Conservation (phyloP, 1,284 basidiomycete genomes). For the Leccinum glutinopallens region DNA sequence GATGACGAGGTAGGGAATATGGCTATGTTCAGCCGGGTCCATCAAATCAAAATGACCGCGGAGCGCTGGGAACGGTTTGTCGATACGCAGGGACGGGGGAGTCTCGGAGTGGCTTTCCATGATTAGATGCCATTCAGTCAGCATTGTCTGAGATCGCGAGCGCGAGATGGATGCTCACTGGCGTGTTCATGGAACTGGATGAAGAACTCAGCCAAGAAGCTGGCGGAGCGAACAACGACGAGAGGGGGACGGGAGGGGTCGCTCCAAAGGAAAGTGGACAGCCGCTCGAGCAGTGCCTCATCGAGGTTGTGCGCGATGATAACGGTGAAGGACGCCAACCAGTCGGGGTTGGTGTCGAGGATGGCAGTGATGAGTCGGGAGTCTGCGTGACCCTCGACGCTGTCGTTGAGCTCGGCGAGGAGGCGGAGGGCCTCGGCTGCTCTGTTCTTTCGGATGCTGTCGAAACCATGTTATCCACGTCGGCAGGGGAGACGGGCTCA, state of each 20-base stretch:
- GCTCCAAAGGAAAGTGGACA: conserved; percentile 73
- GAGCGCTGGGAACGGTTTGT: conserved; percentile 85
- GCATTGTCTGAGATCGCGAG: conserved; percentile 2
- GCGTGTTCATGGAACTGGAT: conserved; percentile 87
- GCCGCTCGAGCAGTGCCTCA: conserved; percentile 52
- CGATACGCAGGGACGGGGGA: conserved; percentile 83
- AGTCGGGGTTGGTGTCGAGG: conserved; percentile 54
- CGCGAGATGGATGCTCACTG: conserved; percentile 49
- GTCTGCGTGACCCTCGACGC: conserved; percentile 76
- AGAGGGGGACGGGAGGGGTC: conserved; percentile 62
- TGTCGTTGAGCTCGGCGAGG: conserved; percentile 86
- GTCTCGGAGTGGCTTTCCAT: conserved; percentile 93
- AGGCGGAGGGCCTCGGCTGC: conserved; percentile 81
- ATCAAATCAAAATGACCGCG: conserved; percentile 71
- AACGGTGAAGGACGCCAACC: conserved; percentile 67
- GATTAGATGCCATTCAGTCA: conserved; percentile 49
- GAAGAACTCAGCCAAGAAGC: conserved; percentile 87
- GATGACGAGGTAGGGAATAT: conserved; percentile 86
- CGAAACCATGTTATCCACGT: conserved; percentile 57
- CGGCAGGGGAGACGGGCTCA: conserved; percentile 16
- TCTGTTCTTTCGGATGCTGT: conserved; percentile 78
- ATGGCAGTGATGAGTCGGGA: conserved; percentile 58
- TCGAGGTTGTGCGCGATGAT: conserved; percentile 85
- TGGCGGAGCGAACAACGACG: conserved; percentile 78
- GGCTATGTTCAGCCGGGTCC: conserved; percentile 85